Evolutionary conservation across 345 rosid species (phyloP).

Genomic region (Eucalyptus marginata): DNA sequence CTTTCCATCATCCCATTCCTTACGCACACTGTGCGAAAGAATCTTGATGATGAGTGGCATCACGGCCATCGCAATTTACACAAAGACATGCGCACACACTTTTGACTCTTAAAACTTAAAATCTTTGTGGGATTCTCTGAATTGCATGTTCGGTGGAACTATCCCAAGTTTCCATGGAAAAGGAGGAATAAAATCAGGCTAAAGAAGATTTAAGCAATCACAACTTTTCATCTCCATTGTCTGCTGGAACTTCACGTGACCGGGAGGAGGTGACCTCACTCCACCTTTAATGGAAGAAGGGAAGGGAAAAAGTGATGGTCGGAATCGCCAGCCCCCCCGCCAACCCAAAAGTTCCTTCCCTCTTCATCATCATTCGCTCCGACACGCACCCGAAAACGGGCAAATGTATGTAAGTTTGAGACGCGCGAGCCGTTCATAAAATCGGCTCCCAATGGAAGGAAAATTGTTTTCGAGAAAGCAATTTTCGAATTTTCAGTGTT

Average conservation of each 20-base stretch:
- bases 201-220: background rate
- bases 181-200: background rate
- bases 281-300: background rate
- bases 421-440: too few relatives aligned
- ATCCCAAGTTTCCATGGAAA: background rate
- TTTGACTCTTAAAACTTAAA: background rate
- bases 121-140: background rate
- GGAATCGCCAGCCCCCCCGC: background rate
- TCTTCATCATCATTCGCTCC: background rate
- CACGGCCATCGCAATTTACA: background rate
- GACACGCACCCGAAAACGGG: background rate
- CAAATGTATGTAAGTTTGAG: background rate
- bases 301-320: background rate
- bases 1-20: background rate
- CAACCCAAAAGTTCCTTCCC: background rate
- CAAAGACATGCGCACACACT: background rate
- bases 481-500: background rate
- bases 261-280: background rate
- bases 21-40: too few relatives aligned
- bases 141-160: background rate
- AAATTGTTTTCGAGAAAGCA: rapidly evolving
- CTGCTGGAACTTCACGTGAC: background rate
- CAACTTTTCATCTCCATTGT: background rate
- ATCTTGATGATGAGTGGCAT: background rate
- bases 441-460: background rate